Evolutionary conservation across 495 filamentous ascomycete genomes (phyloP).

Genomic region (Rhizodiscina lignyota): DNA sequence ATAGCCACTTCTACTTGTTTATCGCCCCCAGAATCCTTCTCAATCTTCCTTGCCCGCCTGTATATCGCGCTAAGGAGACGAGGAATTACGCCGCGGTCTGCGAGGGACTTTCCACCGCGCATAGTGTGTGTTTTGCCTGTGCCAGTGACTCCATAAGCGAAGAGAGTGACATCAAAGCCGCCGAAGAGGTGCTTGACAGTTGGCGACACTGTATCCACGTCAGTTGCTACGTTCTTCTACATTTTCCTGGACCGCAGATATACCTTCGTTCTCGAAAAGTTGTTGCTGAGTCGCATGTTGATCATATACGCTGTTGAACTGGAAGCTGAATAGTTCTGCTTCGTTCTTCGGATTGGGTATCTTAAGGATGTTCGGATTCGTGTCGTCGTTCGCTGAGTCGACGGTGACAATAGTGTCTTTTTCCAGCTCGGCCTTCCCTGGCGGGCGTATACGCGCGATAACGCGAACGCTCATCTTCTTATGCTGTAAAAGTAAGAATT

Average conservation of each 20-base stretch:
- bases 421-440: constrained; percentile 65
- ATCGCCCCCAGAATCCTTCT: constrained; percentile 62
- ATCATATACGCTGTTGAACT: constrained; percentile 89
- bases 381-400: constrained; percentile 12
- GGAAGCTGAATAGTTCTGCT: constrained; percentile 77
- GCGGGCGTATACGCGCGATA: constrained; percentile 75
- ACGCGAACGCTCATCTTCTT: constrained; percentile 66
- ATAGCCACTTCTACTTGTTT: constrained; percentile 63
- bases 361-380: constrained; percentile 52
- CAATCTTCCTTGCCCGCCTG: constrained; percentile 66
- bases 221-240: too few relatives aligned
- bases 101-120: constrained; percentile 79
- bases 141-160: constrained; percentile 91
- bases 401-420: constrained; percentile 70
- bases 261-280: constrained; percentile 79
- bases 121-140: constrained; percentile 98
- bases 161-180: constrained; percentile 84
- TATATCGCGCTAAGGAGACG: constrained; percentile 77
- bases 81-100: constrained; percentile 84
- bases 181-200: constrained; percentile 85
- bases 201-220: constrained; percentile 41
- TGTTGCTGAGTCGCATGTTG: constrained; percentile 62
- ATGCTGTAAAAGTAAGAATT: too few relatives aligned
- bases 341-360: constrained; percentile 94
- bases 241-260: too few relatives aligned